Conservation (phyloP, 345 rosid species). For the Hypericum androsaemum region DNA sequence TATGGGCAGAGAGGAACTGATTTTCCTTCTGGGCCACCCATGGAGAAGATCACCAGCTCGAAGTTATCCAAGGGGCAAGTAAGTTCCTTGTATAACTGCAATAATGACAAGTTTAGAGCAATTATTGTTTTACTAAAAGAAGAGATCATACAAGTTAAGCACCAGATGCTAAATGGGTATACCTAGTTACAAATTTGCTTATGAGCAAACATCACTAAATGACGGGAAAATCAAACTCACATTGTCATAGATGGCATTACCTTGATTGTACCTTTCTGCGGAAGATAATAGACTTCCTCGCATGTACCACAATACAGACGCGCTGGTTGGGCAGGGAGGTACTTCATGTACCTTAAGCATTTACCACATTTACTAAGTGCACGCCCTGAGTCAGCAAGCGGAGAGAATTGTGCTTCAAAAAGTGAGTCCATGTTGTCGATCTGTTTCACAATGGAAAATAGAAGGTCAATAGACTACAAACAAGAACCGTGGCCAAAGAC, state of each 20-base stretch:
- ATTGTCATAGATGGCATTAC: constrained; percentile 21
- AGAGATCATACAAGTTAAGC: too few species aligned
- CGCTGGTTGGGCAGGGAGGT: constrained; percentile 66
- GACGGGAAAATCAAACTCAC: not conserved
- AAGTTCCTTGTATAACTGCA: constrained; percentile 89
- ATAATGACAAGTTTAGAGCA: constrained; percentile 1
- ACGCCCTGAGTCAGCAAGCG: constrained; percentile 75
- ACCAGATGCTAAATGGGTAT: too few species aligned
- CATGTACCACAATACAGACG: constrained; percentile 86
- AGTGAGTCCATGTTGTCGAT: constrained; percentile 88
- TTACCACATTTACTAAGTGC: constrained; percentile 90
- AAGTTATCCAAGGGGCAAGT: constrained; percentile 88
- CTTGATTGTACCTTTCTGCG: constrained; percentile 87
- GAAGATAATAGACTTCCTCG: constrained; percentile 93
- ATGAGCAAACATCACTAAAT: not conserved
- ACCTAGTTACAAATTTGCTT: too few species aligned
- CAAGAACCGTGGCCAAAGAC: too few species aligned
- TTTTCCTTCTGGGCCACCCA: constrained; percentile 92
- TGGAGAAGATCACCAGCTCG: constrained; percentile 79
- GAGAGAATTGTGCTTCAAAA: constrained; percentile 94
- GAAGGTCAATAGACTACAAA: too few species aligned
- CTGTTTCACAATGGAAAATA: constrained; percentile 27
- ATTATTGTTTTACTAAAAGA: too few species aligned
- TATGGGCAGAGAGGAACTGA: constrained; percentile 87
- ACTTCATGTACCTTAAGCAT: constrained; percentile 91